A percentile compares a stretch with the other conserved stretches of the same genome.
Conservation (phyloP, 352 stramenopile species). For the Pythium rhizo-oryzae region DNA sequence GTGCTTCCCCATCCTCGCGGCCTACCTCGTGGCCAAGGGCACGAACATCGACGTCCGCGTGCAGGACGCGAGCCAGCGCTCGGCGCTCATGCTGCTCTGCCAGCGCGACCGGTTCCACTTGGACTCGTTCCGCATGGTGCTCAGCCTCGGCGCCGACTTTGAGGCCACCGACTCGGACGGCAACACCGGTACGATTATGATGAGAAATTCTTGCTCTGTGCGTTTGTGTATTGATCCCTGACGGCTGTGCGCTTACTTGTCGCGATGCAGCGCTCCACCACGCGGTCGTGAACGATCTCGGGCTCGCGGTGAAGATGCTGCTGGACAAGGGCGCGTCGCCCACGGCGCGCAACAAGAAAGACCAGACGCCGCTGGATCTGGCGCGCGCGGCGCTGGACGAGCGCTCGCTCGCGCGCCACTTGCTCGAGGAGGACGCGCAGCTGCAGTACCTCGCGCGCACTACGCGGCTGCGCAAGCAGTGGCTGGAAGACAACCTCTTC, state of each 20-base stretch:
- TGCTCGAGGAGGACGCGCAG: conserved; percentile 60
- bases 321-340: conserved; percentile 59
- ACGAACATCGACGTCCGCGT: conserved; percentile 61
- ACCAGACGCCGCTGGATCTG: conserved; percentile 55
- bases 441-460: conserved; percentile 45
- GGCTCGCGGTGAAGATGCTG: conserved; percentile 67
- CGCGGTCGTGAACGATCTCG: conserved; percentile 62
- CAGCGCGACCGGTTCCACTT: conserved; percentile 76
- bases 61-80: conserved; percentile 45
- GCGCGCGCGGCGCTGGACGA: conserved; percentile 38
- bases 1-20: conserved; percentile 75
- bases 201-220: not conserved
- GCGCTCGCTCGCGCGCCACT: conserved; percentile 41
- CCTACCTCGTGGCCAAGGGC: conserved; percentile 80
- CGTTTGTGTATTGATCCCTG: not conserved
- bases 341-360: conserved; percentile 43
- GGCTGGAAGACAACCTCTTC: conserved; percentile 65
- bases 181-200: conserved; percentile 55
- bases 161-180: conserved; percentile 60
- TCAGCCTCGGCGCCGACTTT: conserved; percentile 62
- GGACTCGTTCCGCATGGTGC: conserved; percentile 81
- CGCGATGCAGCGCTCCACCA: conserved; percentile 56
- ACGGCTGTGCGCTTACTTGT: not conserved
- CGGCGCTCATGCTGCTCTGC: conserved; percentile 74
- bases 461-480: conserved; percentile 54